Conservation (phyloP, 1,284 basidiomycete species). For the Porogramme epimiltina region DNA sequence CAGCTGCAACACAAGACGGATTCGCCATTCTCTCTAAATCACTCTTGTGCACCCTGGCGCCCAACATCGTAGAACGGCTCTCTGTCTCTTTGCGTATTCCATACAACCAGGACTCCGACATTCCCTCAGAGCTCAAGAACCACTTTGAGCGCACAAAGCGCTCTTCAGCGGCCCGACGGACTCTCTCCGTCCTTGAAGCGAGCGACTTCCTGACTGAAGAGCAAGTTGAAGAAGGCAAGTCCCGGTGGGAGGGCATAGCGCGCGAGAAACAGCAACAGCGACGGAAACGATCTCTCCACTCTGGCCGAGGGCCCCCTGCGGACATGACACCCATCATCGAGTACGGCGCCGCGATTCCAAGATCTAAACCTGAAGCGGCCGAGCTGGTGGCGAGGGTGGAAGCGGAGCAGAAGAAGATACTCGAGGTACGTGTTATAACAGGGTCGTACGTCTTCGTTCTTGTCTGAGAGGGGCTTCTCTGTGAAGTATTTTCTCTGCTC, state of each 20-base stretch:
- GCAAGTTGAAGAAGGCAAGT: no score
- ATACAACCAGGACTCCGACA: no score
- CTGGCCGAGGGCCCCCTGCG: conserved; percentile 5
- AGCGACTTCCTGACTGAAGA: no score
- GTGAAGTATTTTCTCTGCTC: no score
- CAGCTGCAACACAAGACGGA: conserved; percentile 4
- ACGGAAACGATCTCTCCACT: conserved; percentile 5
- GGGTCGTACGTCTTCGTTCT: no score
- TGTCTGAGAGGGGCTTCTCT: no score
- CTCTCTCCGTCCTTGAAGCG: conserved; percentile 1
- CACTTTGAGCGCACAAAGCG: no score
- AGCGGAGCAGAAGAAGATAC: conserved; percentile 24
- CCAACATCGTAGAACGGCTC: no score
- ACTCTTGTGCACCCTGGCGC: neutral
- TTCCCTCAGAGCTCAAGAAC: no score
- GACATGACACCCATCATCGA: conserved; percentile 31
- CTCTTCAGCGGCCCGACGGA: no score
- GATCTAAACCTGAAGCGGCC: conserved; percentile 24
- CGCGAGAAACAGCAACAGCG: neutral
- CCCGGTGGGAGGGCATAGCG: neutral
- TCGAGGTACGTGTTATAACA: conserved; percentile 28
- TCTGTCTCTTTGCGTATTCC: no score
- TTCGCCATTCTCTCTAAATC: conserved; percentile 1
- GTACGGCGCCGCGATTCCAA: conserved; percentile 30
- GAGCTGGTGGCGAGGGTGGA: conserved; percentile 23